A percentile compares a stretch with the other conserved stretches of the same genome.
Evolutionary conservation across 768 basidiomycete genomes (phyloP).

Genomic region (Agrocybe pediades): DNA sequence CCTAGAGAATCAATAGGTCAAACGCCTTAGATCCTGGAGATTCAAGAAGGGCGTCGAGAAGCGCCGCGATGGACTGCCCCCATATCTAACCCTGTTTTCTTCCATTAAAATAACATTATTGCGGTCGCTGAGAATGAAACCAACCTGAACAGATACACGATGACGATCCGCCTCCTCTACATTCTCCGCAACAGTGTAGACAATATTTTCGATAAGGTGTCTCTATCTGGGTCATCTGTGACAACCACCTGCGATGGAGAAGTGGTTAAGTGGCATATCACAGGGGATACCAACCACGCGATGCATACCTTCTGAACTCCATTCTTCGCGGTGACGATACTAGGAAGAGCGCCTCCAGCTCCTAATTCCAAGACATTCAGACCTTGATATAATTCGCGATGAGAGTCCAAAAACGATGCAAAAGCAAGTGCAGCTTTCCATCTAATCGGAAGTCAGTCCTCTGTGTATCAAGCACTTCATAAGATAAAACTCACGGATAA

Average conservation of each 20-base stretch:
- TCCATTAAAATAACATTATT: conserved; percentile 13
- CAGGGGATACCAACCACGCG: not conserved
- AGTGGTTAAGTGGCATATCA: not conserved
- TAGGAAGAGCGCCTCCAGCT: conserved; percentile 90
- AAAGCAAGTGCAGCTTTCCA: conserved; percentile 83
- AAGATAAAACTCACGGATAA: conserved; percentile 52
- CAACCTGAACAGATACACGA: conserved; percentile 30
- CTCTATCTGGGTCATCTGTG: conserved; percentile 90
- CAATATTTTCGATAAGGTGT: conserved; percentile 77
- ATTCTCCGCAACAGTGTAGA: conserved; percentile 67
- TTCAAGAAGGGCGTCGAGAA: conserved; percentile 36
- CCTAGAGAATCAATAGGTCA: conserved; percentile 85
- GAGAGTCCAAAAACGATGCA: conserved; percentile 66
- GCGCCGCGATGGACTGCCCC: conserved; percentile 58
- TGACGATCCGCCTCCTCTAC: conserved; percentile 38
- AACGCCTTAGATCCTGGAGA: conserved; percentile 39
- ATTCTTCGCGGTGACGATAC: conserved; percentile 70
- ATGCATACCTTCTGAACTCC: conserved; percentile 66
- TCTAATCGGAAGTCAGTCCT: conserved; percentile 34
- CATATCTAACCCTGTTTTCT: conserved; percentile 68
- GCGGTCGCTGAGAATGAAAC: not conserved
- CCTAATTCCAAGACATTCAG: conserved; percentile 81
- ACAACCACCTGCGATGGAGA: conserved; percentile 66
- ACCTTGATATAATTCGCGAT: conserved; percentile 46
- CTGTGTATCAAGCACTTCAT: not conserved